phyloP scores from a whole-genome alignment of 2,329 filamentous ascomycete genomes.

The Xylariaceae sp. region DNA sequence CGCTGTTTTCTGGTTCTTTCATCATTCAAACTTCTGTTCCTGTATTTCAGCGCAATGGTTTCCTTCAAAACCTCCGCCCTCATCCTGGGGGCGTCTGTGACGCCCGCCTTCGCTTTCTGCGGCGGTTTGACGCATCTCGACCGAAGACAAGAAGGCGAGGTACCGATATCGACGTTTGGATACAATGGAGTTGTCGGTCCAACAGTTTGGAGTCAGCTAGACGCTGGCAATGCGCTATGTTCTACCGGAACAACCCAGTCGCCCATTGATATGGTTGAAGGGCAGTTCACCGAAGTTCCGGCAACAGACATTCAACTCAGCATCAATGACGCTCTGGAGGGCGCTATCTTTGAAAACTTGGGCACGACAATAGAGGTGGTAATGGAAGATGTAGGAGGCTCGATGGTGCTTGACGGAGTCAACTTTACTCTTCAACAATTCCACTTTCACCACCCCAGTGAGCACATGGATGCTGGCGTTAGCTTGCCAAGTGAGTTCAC shows the following conservation, averaged over 20 bases:
- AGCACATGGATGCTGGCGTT: slow-evolving; percentile 45
- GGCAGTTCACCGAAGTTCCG: slow-evolving; percentile 33
- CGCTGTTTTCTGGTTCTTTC: no score
- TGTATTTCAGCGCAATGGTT: slow-evolving; percentile 14
- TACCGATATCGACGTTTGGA: slow-evolving; percentile 34
- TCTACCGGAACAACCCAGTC: slow-evolving; percentile 53
- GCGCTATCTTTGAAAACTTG: slow-evolving; percentile 54
- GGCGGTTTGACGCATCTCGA: slow-evolving; percentile 31
- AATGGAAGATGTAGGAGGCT: slow-evolving; percentile 42
- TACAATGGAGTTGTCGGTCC: slow-evolving; percentile 30
- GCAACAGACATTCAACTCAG: slow-evolving; percentile 34
- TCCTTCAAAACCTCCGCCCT: slow-evolving; percentile 18
- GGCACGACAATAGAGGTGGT: slow-evolving; percentile 57
- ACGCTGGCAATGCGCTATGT: slow-evolving; percentile 46
- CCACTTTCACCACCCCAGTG: slow-evolving; percentile 50
- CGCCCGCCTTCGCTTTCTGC: slow-evolving; percentile 29
- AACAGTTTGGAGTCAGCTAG: slow-evolving; percentile 34
- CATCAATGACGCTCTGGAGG: slow-evolving; percentile 39
- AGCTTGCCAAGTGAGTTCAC: slow-evolving; percentile 43
- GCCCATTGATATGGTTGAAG: slow-evolving; percentile 52
- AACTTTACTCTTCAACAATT: slow-evolving; percentile 44
- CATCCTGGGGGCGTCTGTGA: slow-evolving; percentile 26
- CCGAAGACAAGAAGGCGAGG: slow-evolving; percentile 29
- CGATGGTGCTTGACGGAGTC: slow-evolving; percentile 34
- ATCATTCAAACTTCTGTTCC: no score